phyloP scores from a whole-genome alignment of 2,329 filamentous ascomycete species.

The Trichoderma harzianum region DNA sequence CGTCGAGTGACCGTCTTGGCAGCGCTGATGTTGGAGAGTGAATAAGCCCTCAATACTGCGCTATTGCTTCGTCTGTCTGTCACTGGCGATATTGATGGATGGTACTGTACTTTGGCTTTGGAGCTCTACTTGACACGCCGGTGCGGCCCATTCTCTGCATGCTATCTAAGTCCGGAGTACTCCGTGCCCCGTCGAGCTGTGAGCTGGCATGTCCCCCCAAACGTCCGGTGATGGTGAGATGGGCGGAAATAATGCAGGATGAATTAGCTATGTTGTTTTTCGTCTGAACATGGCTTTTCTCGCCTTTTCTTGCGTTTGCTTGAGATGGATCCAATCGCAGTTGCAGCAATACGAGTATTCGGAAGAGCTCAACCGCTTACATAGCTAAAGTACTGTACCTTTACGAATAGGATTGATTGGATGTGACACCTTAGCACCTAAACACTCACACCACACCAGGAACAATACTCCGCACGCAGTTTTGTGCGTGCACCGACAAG shows the following conservation, averaged over 20 bases:
- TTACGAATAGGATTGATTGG: not conserved
- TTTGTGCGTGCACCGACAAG: not conserved
- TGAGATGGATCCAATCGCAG: not conserved
- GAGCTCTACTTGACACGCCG: conserved; percentile 11
- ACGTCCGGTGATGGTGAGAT: not conserved
- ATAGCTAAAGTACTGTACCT: not conserved
- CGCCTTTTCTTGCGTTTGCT: not conserved
- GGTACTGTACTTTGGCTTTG: not conserved
- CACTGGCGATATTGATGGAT: not conserved
- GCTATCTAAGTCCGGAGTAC: not conserved
- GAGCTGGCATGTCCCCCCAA: not conserved
- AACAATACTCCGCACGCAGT: not conserved
- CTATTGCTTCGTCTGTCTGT: not conserved
- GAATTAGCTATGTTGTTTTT: not conserved
- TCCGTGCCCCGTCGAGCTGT: not conserved
- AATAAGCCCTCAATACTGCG: not conserved
- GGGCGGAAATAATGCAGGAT: not conserved
- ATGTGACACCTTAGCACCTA: not conserved
- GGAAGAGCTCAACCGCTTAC: not conserved
- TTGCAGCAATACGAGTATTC: not conserved
- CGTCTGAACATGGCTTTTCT: not conserved
- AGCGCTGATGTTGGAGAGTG: not conserved
- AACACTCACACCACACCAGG: not conserved
- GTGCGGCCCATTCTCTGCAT: not conserved
- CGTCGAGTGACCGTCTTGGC: not conserved